A percentile compares a stretch with the other conserved stretches of the same genome.
These are phyloP conservation scores for Diaporthe nobilis DNA, from an alignment of 2,329 filamentous ascomycete species.

Conservation along the genomic window DNA sequence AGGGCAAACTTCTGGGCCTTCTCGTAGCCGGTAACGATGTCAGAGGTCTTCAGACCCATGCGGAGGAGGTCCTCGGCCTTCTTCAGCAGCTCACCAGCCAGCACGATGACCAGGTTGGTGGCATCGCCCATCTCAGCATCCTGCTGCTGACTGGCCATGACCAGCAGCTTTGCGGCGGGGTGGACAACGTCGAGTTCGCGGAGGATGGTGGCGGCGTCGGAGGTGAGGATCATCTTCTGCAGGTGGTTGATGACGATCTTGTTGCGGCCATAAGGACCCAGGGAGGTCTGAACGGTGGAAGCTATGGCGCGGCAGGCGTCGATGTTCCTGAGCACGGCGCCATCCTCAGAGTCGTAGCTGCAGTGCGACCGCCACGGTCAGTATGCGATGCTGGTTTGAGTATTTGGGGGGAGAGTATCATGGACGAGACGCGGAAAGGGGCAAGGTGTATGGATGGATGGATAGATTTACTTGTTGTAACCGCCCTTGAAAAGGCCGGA, in stretches of 20 bases:
- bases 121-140: constrained; percentile 99
- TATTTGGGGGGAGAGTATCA: constrained; percentile 19
- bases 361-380: constrained; percentile 42
- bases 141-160: constrained; percentile 99
- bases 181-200: constrained; percentile 98
- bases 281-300: constrained; percentile 94
- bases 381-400: constrained; percentile 35
- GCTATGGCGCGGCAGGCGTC: constrained; percentile 97
- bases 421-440: constrained; percentile 39
- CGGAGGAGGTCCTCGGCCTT: constrained; percentile 97
- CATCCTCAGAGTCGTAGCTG: constrained; percentile 99
- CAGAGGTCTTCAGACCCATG: constrained; percentile 98
- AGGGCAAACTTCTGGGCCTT: constrained; percentile 92
- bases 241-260: constrained; percentile 99
- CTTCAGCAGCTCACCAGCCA: constrained; percentile 94
- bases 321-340: constrained; percentile 97
- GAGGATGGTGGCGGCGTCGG: constrained; percentile 96
- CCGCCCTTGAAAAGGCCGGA: constrained; percentile 94
- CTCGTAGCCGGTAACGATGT: constrained; percentile 96
- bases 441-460: constrained; percentile 32
- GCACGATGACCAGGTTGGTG: constrained; percentile 95
- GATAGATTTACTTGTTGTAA: constrained; percentile 86
- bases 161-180: constrained; percentile 95
- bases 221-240: constrained; percentile 99
- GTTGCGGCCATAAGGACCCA: constrained; percentile 97